Conservation (phyloP, 2,329 filamentous ascomycete genomes). For the Orbilia brochopaga region DNA sequence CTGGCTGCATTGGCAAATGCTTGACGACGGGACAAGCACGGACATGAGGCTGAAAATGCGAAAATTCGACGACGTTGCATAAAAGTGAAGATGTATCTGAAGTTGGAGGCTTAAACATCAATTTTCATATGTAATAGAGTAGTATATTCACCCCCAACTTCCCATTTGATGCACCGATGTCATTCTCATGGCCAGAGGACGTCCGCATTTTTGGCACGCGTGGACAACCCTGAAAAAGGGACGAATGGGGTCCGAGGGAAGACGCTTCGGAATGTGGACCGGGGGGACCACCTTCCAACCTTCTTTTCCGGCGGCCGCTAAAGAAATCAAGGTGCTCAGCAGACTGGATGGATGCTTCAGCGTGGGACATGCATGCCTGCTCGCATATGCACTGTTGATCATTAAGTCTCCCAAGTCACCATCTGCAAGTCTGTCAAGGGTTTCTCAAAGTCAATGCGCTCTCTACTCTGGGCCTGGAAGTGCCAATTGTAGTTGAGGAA, state of each 20-base stretch:
- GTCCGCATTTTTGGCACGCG: not conserved
- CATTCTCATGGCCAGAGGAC: too few relatives aligned
- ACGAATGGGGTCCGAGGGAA: not conserved
- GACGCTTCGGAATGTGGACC: not conserved
- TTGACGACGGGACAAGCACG: slow-evolving; percentile 47
- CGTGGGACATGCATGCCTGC: not conserved
- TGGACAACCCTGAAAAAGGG: not conserved
- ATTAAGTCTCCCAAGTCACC: too few relatives aligned
- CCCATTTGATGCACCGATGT: not conserved
- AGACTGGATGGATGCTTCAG: not conserved
- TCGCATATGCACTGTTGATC: too few relatives aligned
- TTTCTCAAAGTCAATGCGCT: too few relatives aligned
- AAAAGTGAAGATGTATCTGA: slow-evolving; percentile 2
- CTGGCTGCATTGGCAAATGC: slow-evolving; percentile 43
- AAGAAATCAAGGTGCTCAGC: not conserved
- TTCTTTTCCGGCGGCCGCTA: slow-evolving; percentile 1
- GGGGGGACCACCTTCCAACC: not conserved
- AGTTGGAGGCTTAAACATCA: too few relatives aligned
- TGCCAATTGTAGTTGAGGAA: too few relatives aligned
- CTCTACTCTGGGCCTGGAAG: too few relatives aligned
- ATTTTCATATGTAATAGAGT: too few relatives aligned
- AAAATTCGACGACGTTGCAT: slow-evolving; percentile 17
- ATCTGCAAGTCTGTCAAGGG: too few relatives aligned
- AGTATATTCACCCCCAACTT: not conserved
- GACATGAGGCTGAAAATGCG: slow-evolving; percentile 14